Evolutionary conservation across 1,284 basidiomycete genomes (phyloP), one percentile per base, ranked within the genome.

Genomic region (Boletus semigastroideus): DNA sequence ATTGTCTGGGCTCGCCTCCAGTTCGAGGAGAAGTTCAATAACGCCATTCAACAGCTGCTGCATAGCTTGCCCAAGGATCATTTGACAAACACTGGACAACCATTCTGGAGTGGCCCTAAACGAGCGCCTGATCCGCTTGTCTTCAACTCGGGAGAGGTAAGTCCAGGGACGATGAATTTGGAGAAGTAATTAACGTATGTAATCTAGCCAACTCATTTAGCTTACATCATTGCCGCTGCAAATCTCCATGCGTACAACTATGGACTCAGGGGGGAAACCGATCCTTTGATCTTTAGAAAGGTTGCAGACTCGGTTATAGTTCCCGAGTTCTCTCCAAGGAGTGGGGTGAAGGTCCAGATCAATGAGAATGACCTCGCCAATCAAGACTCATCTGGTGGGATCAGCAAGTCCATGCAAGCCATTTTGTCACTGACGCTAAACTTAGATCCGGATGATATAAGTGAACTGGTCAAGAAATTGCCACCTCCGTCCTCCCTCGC

Each of bases 211-310:
- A 82, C 86, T 11, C 96, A 99, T 71, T 74, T 98, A 48, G 81
- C 84, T 46, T 99, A 94, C 73, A 85, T 99, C 66, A 86, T 98
- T 51, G 83, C 96, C 12, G 95, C 90, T 20, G 95, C 97, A 53
- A 98, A 99, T 73, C 78, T 99, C 42, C 97, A 96, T 68, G 97
- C 97, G 9, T 98, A 85, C 78, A 99, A 99, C 78, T 99, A 99
- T 68, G 97, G 97, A 19, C 79, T 99, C 46, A 90, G 92, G 63
- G 98, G 97, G 46, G 90, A 92, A 66, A 86, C 80, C 2, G 92
- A 98, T 68, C 80, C 83, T 16, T 78, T 78, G 2, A 59, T 89
- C 43, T 97, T 97, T 81, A 86, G 84, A 70, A 94, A 91, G 71
- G 79, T 94, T 33, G 85, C 92, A 6, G 87, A 92, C 60, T 79